Evolutionary conservation across 2,329 filamentous ascomycete species (phyloP).

Genomic region (Tetracladium maxilliforme): DNA sequence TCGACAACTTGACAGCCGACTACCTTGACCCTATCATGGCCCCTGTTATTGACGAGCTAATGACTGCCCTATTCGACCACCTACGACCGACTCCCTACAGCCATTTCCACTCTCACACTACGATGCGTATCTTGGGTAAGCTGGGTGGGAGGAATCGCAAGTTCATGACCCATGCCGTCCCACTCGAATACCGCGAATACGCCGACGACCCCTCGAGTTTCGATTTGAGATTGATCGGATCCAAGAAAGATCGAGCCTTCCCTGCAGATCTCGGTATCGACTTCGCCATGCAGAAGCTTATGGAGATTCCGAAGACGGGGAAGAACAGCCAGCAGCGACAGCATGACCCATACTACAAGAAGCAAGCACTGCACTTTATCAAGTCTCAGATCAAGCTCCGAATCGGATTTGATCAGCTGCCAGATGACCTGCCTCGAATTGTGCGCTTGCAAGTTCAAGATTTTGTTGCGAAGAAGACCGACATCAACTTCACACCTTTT

Average conservation of each 20-base stretch:
- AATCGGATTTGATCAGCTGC: constrained; percentile 74
- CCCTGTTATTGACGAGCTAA: constrained; percentile 94
- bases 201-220: constrained; percentile 81
- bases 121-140: constrained; percentile 93
- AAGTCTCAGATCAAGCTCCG: constrained; percentile 81
- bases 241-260: constrained; percentile 78
- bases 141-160: constrained; percentile 90
- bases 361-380: constrained; percentile 78
- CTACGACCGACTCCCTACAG: constrained; percentile 87
- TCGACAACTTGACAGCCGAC: constrained; percentile 94
- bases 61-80: constrained; percentile 95
- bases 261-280: constrained; percentile 78
- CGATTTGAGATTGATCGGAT: constrained; percentile 78
- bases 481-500: constrained; percentile 55
- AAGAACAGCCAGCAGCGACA: constrained; percentile 45
- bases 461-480: constrained; percentile 55
- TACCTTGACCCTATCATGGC: constrained; percentile 99
- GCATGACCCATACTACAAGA: constrained; percentile 87
- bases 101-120: constrained; percentile 95
- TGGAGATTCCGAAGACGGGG: constrained; percentile 56
- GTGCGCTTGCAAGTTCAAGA: constrained; percentile 86
- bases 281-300: constrained; percentile 73
- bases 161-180: constrained; percentile 80
- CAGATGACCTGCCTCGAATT: constrained; percentile 75
- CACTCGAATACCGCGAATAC: constrained; percentile 70